phyloP scores from a whole-genome alignment of 2,329 filamentous ascomycete genomes.

The Emmonsiellopsis sp. region DNA sequence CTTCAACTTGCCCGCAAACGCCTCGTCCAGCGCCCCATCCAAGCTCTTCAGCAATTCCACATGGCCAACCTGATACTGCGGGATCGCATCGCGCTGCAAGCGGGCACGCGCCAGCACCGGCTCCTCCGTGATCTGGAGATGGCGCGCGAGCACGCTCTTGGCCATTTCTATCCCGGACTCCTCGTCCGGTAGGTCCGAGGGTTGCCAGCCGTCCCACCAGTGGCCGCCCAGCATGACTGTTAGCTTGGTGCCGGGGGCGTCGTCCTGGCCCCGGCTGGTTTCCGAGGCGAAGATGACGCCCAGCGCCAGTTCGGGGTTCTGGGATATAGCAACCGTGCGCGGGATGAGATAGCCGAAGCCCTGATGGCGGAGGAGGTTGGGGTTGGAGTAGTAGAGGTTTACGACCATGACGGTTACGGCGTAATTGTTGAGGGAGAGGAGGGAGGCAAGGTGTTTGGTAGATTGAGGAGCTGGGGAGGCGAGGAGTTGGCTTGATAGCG shows the following conservation, averaged over 20 bases:
- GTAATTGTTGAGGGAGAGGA: slow-evolving; percentile 37
- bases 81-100: slow-evolving; percentile 66
- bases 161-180: slow-evolving; percentile 63
- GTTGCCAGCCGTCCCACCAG: slow-evolving; percentile 63
- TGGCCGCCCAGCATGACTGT: slow-evolving; percentile 94
- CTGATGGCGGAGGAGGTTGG: slow-evolving; percentile 53
- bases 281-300: slow-evolving; percentile 90
- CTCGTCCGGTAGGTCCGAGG: slow-evolving; percentile 50
- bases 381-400: slow-evolving; percentile 71
- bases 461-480: background rate
- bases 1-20: slow-evolving; percentile 55
- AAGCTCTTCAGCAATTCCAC: slow-evolving; percentile 50
- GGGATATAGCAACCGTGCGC: slow-evolving; percentile 55
- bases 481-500: slow-evolving; percentile 9
- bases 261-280: slow-evolving; percentile 49
- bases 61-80: slow-evolving; percentile 82
- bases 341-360: slow-evolving; percentile 94
- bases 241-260: slow-evolving; percentile 63
- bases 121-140: slow-evolving; percentile 60
- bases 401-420: slow-evolving; percentile 83
- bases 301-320: slow-evolving; percentile 75
- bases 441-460: background rate
- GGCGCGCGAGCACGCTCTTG: slow-evolving; percentile 57
- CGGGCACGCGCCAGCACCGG: slow-evolving; percentile 54
- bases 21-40: slow-evolving; percentile 44